A percentile compares a stretch with the other conserved stretches of the same genome.
Conservation (phyloP, 2,329 filamentous ascomycete genomes). For the Colletotrichum salicis region DNA sequence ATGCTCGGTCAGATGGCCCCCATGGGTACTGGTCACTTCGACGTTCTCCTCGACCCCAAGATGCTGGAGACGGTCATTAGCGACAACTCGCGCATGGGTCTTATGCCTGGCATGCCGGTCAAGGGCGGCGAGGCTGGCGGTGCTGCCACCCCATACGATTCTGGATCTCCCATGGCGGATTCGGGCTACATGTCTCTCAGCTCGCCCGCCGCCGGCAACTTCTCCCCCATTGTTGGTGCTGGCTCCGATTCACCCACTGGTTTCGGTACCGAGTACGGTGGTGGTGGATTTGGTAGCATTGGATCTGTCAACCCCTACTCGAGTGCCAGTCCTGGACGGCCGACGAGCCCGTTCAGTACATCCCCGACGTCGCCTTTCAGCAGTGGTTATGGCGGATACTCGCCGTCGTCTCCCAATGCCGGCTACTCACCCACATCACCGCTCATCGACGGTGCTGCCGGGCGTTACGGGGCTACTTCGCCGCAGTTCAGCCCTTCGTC, state of each 20-base stretch:
- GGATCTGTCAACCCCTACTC: conserved; percentile 73
- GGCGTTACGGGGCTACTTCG: conserved; percentile 63
- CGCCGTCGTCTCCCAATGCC: conserved; percentile 79
- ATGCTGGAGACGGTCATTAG: conserved; percentile 96
- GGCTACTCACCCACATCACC: conserved; percentile 84
- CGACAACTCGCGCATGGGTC: conserved; percentile 86
- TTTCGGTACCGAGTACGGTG: conserved; percentile 71
- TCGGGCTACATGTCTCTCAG: conserved; percentile 73
- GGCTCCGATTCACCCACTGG: conserved; percentile 77
- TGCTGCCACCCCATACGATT: conserved; percentile 94
- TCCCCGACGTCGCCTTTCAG: conserved; percentile 74
- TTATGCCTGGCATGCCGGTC: conserved; percentile 81
- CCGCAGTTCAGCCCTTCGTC: conserved; percentile 73
- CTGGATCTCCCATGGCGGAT: conserved; percentile 81
- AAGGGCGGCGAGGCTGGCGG: conserved; percentile 82
- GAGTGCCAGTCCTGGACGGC: conserved; percentile 68
- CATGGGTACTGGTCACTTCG: conserved; percentile 96
- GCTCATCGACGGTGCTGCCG: conserved; percentile 63
- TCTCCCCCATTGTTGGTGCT: conserved; percentile 81
- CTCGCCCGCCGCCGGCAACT: conserved; percentile 69
- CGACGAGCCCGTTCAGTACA: conserved; percentile 80
- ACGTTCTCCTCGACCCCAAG: conserved; percentile 90
- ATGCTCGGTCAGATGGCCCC: conserved; percentile 98
- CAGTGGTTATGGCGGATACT: conserved; percentile 70
- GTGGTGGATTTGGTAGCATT: conserved; percentile 58